Percentiles rank a stretch among this genome's conserved stretches.
Conservation (phyloP, 2,329 filamentous ascomycete species). For the Alternaria sp. region DNA sequence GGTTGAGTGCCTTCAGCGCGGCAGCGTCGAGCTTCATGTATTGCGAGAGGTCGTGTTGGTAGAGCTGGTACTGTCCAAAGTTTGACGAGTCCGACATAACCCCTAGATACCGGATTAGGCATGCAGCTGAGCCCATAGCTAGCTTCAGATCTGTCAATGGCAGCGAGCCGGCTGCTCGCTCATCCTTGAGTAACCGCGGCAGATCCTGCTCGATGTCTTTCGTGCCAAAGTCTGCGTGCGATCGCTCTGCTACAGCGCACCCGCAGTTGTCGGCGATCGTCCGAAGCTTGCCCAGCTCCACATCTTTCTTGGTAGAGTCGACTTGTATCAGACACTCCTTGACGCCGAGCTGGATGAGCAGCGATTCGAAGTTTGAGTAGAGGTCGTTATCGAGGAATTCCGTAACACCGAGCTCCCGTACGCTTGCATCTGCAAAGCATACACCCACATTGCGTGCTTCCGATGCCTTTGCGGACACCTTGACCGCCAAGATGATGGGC, state of each 20-base stretch:
- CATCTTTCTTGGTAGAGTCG: constrained; percentile 81
- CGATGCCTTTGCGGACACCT: constrained; percentile 83
- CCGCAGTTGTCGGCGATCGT: constrained; percentile 92
- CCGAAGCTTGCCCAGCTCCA: constrained; percentile 83
- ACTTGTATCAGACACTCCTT: constrained; percentile 89
- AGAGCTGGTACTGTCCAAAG: constrained; percentile 95
- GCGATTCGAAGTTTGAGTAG: constrained; percentile 96
- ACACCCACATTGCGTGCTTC: constrained; percentile 90
- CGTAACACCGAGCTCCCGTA: constrained; percentile 92
- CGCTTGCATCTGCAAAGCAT: constrained; percentile 96
- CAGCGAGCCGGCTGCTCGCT: constrained; percentile 75
- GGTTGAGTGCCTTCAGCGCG: constrained; percentile 88
- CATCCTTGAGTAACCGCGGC: constrained; percentile 83
- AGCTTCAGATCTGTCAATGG: constrained; percentile 93
- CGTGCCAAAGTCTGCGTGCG: constrained; percentile 77
- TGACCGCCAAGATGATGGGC: constrained; percentile 94
- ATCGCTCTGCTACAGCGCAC: constrained; percentile 83
- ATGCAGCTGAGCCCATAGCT: constrained; percentile 93
- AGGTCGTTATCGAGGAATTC: constrained; percentile 99
- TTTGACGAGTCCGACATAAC: constrained; percentile 91
- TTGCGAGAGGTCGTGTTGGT: constrained; percentile 94
- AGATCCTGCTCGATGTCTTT: constrained; percentile 97
- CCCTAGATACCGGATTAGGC: constrained; percentile 91
- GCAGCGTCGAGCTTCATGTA: constrained; percentile 99
- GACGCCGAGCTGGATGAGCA: constrained; percentile 94